Base-by-base conservation (phyloP, 2,329 filamentous ascomycete species). In the Phialophora tarda region DNA sequence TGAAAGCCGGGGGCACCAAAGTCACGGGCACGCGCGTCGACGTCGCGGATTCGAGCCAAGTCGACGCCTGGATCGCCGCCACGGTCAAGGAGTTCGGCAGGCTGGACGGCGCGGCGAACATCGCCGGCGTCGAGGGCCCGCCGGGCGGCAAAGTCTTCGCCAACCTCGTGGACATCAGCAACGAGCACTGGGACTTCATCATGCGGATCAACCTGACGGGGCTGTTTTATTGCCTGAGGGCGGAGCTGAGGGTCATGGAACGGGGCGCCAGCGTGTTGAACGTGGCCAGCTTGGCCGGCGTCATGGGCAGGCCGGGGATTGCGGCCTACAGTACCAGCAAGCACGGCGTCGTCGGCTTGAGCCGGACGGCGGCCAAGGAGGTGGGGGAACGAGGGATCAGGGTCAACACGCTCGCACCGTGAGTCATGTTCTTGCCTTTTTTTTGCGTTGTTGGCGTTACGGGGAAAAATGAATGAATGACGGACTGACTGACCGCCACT, bases 61-160 rank as follows among this genome's bases (percentile, higher is more conserved):
- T 72, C 14, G 67, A 72, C 51, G 55, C 48, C 14, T 72, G 70
- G 70, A 72, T 69, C 21, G 53, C 56, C 14, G 55, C 60, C 28
- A 73, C 70, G 2, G 59, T 71, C 24, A 51, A 69, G 55, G 58
- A 68, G 21, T 67, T 71, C 28, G 69, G 71, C n/a, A 62, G 56
- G 34, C 63, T 73, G 47, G 70, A 71, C 58, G 66, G 70, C 14
- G 71, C 70, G 11, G 70, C 68, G n/a, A 73, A 73, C 47, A 65
- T 70, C 30, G 71, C 71, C 4, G 71, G 71, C 4, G 65, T 71
- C 32, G 69, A 69, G 57, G 83, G 82, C 0, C 38, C 38, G 2
- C 66, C 75, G 2, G 72, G 71, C 4, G 74, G 75, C 1, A 86
- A 84, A 0, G 80, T 85, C 62, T 78, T 85, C 63, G 72, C 80